These are phyloP conservation scores for Spizellomyces sp. DNA, from an alignment of 192 early-diverging fungal species.

Conservation along the genomic window DNA sequence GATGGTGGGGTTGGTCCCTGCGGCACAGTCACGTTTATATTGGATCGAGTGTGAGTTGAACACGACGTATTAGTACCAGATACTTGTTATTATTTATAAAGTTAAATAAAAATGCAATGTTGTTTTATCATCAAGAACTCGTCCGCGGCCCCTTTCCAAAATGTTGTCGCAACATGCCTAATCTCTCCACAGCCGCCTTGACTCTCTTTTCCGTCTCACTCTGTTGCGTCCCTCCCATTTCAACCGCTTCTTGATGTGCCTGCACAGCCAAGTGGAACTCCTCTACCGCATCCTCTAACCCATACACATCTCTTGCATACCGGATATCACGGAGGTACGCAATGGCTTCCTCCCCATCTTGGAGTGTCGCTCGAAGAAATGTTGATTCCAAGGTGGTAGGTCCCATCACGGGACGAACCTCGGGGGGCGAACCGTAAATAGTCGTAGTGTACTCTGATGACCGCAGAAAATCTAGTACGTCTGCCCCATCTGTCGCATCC, in stretches of 20 bases:
- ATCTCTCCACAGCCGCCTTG: conserved; percentile 12
- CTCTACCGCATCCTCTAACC: conserved; percentile 2
- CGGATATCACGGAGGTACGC: conserved; percentile 7
- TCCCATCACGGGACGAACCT: neutral
- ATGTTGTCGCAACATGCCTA: conserved; percentile 13
- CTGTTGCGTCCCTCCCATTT: neutral
- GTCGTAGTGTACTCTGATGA: conserved; percentile 12
- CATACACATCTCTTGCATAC: conserved; percentile 23
- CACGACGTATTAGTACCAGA: too few relatives aligned
- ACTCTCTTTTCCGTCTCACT: conserved; percentile 14
- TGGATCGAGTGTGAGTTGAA: too few relatives aligned
- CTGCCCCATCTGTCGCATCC: conserved; percentile 2
- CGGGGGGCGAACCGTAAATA: neutral
- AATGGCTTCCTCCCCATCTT: conserved; percentile 15
- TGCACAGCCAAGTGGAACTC: conserved; percentile 17
- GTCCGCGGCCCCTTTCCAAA: neutral
- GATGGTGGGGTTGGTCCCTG: too few relatives aligned
- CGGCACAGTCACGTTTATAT: too few relatives aligned
- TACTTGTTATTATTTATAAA: too few relatives aligned
- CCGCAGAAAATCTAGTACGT: conserved; percentile 11
- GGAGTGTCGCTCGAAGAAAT: conserved; percentile 6
- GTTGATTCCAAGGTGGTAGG: neutral
- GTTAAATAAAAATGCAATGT: too few relatives aligned
- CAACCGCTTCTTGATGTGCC: neutral
- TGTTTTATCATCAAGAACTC: too few relatives aligned